Base-by-base conservation (phyloP, 345 rosid genomes). In the Hevea brasiliensis region DNA sequence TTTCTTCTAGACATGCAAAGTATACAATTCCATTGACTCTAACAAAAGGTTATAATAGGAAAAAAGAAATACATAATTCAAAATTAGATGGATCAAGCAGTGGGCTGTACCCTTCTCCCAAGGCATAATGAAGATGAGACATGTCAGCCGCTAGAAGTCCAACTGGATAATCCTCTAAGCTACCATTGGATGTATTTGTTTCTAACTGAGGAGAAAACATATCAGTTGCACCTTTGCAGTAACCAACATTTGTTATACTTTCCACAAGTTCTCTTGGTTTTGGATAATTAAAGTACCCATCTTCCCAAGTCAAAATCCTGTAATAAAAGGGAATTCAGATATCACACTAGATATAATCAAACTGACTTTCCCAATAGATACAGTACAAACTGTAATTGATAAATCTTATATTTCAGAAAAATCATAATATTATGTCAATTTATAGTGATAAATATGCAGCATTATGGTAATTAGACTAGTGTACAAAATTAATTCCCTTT, bases 281-380 rank as follows among this genome's bases (percentile, higher is more conserved):
- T 58, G 77, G 81, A 68, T 77, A 71, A 60, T 72, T 83, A 71
- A 65, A 80, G 65, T 75, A 81, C 23, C 91, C 89, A 76, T 89
- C 91, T 79, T 87, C 89, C 91, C 89, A 87, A 63, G 79, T 83
- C 79, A 89, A 80, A 62, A 73, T 56, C 86, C 94, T 89, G 85
- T 7, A 26, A 77, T 0, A 23, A 23, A 11, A 71, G 58, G n/a
- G 20, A 23, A 8, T 6, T 6, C 37, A 32, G 32, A 21, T 42
- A 15, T 20, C 23, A 37, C 20, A 42, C 57, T 40, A n/a, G 55
- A 37, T 10, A 7, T 3, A 35, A 29, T 13, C 24, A 50, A 48
- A 48, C 40, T 37, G 4, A 6, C 20, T 35, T 71, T 47, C 26
- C 35, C 9, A 37, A 56, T 40, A 45, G 41, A 69, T 37, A 37